A percentile compares a stretch with the other conserved stretches of the same genome.
Evolutionary conservation across 2,329 filamentous ascomycete species (phyloP).

Genomic region (Bipolaris sorokiniana): DNA sequence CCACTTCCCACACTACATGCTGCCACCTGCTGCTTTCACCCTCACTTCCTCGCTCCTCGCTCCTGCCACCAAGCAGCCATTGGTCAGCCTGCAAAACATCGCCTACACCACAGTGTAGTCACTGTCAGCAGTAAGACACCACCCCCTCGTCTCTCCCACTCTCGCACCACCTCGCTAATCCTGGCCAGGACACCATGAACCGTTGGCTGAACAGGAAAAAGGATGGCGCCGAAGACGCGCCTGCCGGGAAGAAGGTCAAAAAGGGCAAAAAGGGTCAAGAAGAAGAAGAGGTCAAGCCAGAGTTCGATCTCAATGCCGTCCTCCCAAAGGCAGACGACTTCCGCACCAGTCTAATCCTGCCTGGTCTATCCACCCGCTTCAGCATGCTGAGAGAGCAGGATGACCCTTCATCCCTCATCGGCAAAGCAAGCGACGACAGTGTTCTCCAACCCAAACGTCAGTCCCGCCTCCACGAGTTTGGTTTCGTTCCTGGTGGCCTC

Average conservation of each 20-base stretch:
- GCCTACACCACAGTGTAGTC: background rate
- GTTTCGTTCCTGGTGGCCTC: slow-evolving; percentile 65
- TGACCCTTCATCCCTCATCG: slow-evolving; percentile 84
- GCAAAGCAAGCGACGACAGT: slow-evolving; percentile 94
- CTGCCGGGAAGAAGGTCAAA: slow-evolving; percentile 46
- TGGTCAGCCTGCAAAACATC: slow-evolving; percentile 4
- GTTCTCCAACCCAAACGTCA: slow-evolving; percentile 83
- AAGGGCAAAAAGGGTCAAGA: slow-evolving; percentile 61
- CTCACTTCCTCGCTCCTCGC: slow-evolving; percentile 8
- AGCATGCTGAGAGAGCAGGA: slow-evolving; percentile 97
- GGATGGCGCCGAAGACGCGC: slow-evolving; percentile 47
- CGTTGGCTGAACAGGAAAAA: slow-evolving; percentile 77
- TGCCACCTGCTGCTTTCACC: slow-evolving; percentile 25
- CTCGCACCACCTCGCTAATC: slow-evolving; percentile 22
- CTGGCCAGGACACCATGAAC: slow-evolving; percentile 65
- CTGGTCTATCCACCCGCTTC: slow-evolving; percentile 89
- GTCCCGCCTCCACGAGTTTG: slow-evolving; percentile 77
- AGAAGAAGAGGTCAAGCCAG: slow-evolving; percentile 62
- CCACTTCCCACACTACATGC: slow-evolving; percentile 32
- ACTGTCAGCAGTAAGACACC: slow-evolving; percentile 24
- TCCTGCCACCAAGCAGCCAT: background rate
- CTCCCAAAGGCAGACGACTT: slow-evolving; percentile 88
- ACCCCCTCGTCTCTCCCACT: background rate
- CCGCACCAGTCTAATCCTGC: slow-evolving; percentile 94
- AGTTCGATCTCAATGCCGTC: slow-evolving; percentile 74